Percentiles rank a stretch among this genome's conserved stretches.
These are phyloP conservation scores for Pyrenophora graminea DNA, from an alignment of 2,329 filamentous ascomycete species.

Conservation along the genomic window DNA sequence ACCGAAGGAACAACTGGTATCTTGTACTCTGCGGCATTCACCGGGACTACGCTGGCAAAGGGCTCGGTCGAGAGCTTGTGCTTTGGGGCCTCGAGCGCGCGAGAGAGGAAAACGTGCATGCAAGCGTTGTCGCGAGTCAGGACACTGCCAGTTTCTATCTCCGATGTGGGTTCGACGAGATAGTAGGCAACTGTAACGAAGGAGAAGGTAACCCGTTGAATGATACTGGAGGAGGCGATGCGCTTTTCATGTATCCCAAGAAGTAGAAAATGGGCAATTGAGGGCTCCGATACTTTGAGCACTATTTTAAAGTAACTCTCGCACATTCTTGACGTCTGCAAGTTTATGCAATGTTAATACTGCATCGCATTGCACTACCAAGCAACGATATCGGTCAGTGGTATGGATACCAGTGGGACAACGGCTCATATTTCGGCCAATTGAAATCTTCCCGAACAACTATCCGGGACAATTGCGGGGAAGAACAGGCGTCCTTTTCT, in stretches of 20 bases:
- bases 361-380: too few relatives aligned
- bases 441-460: background rate
- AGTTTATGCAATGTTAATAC: too few relatives aligned
- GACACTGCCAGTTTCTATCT: conserved; percentile 51
- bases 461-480: conserved; percentile 7
- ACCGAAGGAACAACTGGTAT: conserved; percentile 45
- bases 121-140: conserved; percentile 47
- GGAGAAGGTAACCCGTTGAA: conserved; percentile 41
- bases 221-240: conserved; percentile 35
- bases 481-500: conserved; percentile 1
- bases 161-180: conserved; percentile 42
- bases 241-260: conserved; percentile 40
- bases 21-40: conserved; percentile 47
- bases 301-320: too few relatives aligned
- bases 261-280: background rate
- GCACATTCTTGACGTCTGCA: too few relatives aligned
- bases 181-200: conserved; percentile 38
- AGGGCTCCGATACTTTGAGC: background rate
- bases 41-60: conserved; percentile 47
- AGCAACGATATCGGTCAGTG: too few relatives aligned
- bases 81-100: conserved; percentile 50
- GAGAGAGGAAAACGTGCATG: conserved; percentile 43
- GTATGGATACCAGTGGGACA: background rate
- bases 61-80: conserved; percentile 47
- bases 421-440: background rate